These are phyloP conservation scores for Neonectria magnoliae DNA, from an alignment of 2,329 filamentous ascomycete genomes.

Conservation along the genomic window DNA sequence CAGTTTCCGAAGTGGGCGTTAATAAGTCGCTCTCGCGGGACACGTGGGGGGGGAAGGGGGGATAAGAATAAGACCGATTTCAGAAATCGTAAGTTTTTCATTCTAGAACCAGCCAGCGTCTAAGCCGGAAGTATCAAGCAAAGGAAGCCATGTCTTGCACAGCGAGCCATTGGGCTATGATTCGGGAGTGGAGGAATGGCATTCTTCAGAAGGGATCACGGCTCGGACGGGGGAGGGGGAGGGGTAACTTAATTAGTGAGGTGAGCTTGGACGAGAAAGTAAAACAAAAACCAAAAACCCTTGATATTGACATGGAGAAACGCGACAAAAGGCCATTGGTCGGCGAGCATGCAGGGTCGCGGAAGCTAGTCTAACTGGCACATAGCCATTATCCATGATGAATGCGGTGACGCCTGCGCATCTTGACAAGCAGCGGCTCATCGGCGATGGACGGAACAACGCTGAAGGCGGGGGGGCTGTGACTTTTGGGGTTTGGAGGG, in stretches of 20 bases:
- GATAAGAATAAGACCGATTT: background rate
- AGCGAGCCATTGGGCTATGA: conserved; percentile 1
- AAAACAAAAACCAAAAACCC: background rate
- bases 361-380: background rate
- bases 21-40: conserved; percentile 2
- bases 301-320: background rate
- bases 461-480: background rate
- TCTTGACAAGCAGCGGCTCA: conserved; percentile 22
- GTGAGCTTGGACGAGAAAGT: background rate
- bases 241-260: background rate
- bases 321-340: conserved; percentile 1
- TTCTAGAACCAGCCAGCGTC: background rate
- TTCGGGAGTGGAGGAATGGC: background rate
- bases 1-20: conserved; percentile 24
- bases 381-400: background rate
- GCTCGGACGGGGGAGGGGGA: conserved; percentile 5
- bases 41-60: conserved; percentile 9
- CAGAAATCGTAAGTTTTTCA: conserved; percentile 14
- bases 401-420: conserved; percentile 2
- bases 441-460: background rate
- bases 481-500: background rate
- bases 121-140: conserved; percentile 2
- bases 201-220: background rate
- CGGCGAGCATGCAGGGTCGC: background rate
- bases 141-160: conserved; percentile 2